Evolutionary conservation across 176 grass and related monocot genomes (phyloP), one percentile per base, ranked within the genome.

Genomic region (Miscanthus lutarioriparius): DNA sequence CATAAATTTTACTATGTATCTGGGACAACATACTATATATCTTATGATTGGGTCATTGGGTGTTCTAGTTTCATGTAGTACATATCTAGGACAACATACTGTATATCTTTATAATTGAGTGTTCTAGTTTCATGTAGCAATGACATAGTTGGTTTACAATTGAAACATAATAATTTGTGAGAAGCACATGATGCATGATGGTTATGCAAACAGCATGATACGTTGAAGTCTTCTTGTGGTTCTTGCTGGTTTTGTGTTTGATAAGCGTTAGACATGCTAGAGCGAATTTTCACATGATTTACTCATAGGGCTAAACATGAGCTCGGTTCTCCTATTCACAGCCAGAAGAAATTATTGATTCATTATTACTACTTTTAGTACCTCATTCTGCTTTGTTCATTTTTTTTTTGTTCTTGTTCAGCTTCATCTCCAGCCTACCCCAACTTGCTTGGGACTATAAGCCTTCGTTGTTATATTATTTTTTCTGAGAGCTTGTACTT

Each of bases 161-260:
- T 30, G 22, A 45, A 59, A 27, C 36, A 15, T 27, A 15, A 27
- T 56, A 56, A 36, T 4, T 70, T 36, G 20, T 11, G 26, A 74
- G 15, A 22, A 44, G 84, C 17, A 32, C 45, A 15, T 16, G 63
- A 26, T 25, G 33, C 44, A 25, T 85, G 32, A 25, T 64, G 37
- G 22, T 72, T 33, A 59, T 40, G 25, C 19, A 77, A 83, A 43
- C 16, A 72, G 17, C 43, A 67, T 2, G 12, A 72, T 58, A 43
- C 19, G 13, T 37, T 78, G 36, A 78, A 25, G 28, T 86, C 17
- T 83, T 67, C 49, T 16, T 86, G 79, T 23, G 26, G 3, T 86
- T 66, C 28, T 11, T 86, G 56, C 28, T 66, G 13, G 1, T 30
- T 44, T 8, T 65, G 20, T 49, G 15, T 74, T 73, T 47, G 16